These are phyloP conservation scores for Chlamydomonas urium DNA, from an alignment of 139 green algal species.

Conservation along the genomic window DNA sequence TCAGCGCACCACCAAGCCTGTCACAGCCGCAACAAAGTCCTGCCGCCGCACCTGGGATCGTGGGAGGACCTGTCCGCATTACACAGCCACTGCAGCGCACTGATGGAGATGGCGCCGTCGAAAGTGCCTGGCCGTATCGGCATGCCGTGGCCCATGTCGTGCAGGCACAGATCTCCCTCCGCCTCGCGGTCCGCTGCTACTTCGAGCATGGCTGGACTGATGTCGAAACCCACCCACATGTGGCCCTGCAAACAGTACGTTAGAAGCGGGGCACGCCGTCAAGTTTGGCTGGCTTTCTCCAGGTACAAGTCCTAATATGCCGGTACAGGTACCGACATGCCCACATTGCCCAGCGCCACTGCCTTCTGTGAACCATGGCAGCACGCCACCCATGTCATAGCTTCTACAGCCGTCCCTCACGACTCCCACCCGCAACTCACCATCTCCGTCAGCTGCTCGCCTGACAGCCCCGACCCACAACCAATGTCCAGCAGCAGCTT, in stretches of 20 bases:
- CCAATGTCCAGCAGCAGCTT: slow-evolving; percentile 91
- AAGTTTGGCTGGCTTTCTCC: too few species aligned
- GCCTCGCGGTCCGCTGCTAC: slow-evolving; percentile 67
- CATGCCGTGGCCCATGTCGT: slow-evolving; percentile 80
- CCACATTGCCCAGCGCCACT: not conserved
- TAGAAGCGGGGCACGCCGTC: too few species aligned
- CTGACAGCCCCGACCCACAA: slow-evolving; percentile 88
- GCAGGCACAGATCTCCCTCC: slow-evolving; percentile 73
- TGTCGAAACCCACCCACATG: slow-evolving; percentile 87
- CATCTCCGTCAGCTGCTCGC: slow-evolving; percentile 58
- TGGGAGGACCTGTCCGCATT: slow-evolving; percentile 80
- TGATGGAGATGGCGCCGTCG: slow-evolving; percentile 79
- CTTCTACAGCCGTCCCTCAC: too few species aligned
- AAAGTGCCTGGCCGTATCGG: slow-evolving; percentile 68
- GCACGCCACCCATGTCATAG: too few species aligned
- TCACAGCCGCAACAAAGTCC: too few species aligned
- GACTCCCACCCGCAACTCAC: too few species aligned
- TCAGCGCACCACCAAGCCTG: too few species aligned
- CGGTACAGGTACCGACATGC: too few species aligned
- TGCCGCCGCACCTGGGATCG: slow-evolving; percentile 72
- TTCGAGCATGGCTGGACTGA: slow-evolving; percentile 78
- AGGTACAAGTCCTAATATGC: too few species aligned
- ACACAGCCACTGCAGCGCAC: slow-evolving; percentile 90
- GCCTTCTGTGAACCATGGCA: not conserved
- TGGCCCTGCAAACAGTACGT: too few species aligned